These are phyloP conservation scores for Colletotrichum higginsianum DNA, from an alignment of 2,329 filamentous ascomycete species.

Conservation along the genomic window DNA sequence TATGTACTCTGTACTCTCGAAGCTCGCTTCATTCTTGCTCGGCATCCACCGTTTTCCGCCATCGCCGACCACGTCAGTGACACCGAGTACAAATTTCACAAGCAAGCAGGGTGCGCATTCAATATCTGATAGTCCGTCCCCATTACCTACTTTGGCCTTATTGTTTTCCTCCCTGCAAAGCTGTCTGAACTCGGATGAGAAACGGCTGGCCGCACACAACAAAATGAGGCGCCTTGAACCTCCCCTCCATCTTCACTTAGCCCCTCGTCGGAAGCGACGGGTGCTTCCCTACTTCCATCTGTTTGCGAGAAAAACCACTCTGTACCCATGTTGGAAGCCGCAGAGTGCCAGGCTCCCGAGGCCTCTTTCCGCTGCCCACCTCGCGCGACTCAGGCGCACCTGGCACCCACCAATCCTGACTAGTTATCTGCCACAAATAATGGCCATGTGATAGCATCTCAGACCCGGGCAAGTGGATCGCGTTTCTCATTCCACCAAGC, in stretches of 20 bases:
- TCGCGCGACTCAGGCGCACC: conserved; percentile 31
- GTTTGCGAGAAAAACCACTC: too few species aligned
- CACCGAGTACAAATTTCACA: too few species aligned
- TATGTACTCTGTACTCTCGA: not conserved
- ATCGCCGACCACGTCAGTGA: too few species aligned
- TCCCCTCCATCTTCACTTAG: too few species aligned
- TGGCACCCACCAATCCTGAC: conserved; percentile 35
- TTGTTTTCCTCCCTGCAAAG: too few species aligned
- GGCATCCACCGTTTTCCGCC: too few species aligned
- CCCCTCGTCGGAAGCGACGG: too few species aligned
- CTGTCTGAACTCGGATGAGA: too few species aligned
- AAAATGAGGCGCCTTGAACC: too few species aligned
- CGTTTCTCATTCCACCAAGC: conserved; percentile 29
- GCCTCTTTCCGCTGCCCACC: not conserved
- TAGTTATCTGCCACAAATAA: conserved; percentile 31
- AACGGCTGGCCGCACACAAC: too few species aligned
- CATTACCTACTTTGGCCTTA: too few species aligned
- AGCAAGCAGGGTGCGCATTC: not conserved
- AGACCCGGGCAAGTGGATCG: conserved; percentile 40
- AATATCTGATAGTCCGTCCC: not conserved
- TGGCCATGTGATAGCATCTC: conserved; percentile 41
- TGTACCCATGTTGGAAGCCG: not conserved
- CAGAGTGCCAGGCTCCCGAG: not conserved
- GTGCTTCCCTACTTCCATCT: too few species aligned
- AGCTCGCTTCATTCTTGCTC: not conserved